Conservation (phyloP, 176 grass and related monocot genomes). For the Rhynchospora pubera region DNA sequence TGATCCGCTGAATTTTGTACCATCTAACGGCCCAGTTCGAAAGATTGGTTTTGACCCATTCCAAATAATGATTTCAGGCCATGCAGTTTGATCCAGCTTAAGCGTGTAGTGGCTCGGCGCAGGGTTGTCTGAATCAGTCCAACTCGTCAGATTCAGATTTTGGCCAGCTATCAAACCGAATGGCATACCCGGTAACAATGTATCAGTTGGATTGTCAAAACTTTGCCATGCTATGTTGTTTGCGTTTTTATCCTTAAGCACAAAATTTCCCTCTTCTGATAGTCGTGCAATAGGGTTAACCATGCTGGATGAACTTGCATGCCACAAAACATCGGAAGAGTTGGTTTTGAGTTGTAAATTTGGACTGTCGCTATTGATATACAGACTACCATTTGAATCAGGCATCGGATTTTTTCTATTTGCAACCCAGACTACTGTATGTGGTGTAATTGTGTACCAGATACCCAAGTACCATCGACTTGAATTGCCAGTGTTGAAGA, state of each 20-base stretch:
- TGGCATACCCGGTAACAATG: slow-evolving; percentile 61
- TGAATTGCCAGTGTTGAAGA: slow-evolving; percentile 37
- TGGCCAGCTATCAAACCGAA: slow-evolving; percentile 46
- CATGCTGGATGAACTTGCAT: background rate
- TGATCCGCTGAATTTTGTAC: slow-evolving; percentile 45
- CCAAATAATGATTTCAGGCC: slow-evolving; percentile 35
- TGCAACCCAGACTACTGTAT: slow-evolving; percentile 62
- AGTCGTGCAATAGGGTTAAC: slow-evolving; percentile 33
- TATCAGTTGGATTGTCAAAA: slow-evolving; percentile 67
- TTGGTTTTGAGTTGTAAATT: slow-evolving; percentile 33
- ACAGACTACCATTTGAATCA: slow-evolving; percentile 15
- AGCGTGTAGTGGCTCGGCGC: slow-evolving; percentile 38
- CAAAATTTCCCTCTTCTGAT: slow-evolving; percentile 50
- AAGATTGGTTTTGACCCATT: background rate
- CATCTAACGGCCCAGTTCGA: slow-evolving; percentile 63
- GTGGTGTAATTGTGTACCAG: slow-evolving; percentile 42
- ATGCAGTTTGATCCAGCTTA: slow-evolving; percentile 32
- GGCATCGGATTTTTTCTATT: slow-evolving; percentile 41
- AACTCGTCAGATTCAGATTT: slow-evolving; percentile 31
- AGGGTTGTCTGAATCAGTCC: slow-evolving; percentile 41
- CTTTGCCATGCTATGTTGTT: slow-evolving; percentile 44
- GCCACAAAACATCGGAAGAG: slow-evolving; percentile 24
- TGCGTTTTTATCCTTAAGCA: background rate
- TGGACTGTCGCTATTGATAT: background rate
- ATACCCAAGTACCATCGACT: slow-evolving; percentile 53